Evolutionary conservation across 768 basidiomycete genomes (phyloP).

Genomic region (Psilocybe azurescens): DNA sequence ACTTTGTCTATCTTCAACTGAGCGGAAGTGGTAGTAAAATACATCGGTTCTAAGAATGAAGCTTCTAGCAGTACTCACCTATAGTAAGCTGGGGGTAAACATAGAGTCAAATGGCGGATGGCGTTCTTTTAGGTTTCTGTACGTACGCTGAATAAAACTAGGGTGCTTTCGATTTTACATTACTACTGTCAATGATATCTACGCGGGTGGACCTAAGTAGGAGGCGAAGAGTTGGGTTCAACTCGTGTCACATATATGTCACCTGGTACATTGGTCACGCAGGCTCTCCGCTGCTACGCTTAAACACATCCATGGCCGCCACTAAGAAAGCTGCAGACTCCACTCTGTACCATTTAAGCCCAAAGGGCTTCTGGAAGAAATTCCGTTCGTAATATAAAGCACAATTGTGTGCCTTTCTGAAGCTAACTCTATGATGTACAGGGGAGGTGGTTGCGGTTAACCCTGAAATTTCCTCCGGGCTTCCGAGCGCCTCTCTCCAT

Average conservation of each 20-base stretch:
- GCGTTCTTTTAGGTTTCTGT: too few species aligned
- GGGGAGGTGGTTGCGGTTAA: constrained; percentile 86
- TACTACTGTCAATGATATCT: too few species aligned
- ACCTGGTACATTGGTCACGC: neutral
- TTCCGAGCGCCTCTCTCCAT: constrained; percentile 75
- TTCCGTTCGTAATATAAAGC: constrained; percentile 64
- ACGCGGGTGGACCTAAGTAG: too few species aligned
- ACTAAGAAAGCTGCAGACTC: constrained; percentile 84
- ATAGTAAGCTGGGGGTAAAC: too few species aligned
- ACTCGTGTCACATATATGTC: neutral
- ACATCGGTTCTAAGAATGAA: too few species aligned
- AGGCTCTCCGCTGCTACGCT: neutral
- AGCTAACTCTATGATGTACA: constrained; percentile 33
- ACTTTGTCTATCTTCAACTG: too few species aligned
- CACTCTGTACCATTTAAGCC: constrained; percentile 87
- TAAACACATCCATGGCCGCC: constrained; percentile 60
- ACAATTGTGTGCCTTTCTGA: constrained; percentile 3
- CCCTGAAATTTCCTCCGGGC: constrained; percentile 89
- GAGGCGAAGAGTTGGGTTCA: too few species aligned
- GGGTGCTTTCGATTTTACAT: too few species aligned
- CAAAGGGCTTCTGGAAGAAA: constrained; percentile 96
- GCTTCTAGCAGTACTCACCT: too few species aligned
- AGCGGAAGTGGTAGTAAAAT: too few species aligned
- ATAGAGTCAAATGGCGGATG: too few species aligned
- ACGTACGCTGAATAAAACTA: too few species aligned